Evolutionary conservation across 2,329 filamentous ascomycete genomes (phyloP), one percentile per base, ranked within the genome.

Genomic region (Cercospora zeina): DNA sequence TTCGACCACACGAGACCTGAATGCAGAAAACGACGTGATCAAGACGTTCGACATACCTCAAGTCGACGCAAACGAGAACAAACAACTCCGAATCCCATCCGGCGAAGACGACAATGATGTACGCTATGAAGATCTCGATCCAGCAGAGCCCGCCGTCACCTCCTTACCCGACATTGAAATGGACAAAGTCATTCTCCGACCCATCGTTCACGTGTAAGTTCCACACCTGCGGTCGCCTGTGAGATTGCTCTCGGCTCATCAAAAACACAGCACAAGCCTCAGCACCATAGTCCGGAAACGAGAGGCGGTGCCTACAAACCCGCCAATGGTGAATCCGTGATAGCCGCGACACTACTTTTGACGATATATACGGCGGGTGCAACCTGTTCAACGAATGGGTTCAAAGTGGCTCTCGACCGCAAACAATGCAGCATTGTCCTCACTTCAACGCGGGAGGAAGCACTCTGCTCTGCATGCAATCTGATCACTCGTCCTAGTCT

Each of bases 161-260:
- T 7, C 49, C 9, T 3, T 19, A 1, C 49, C 49, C 10, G 30
- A 10, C 14, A 10, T 34, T 31, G 49, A 53, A 27, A 14, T 16
- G 3, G 49, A 34, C n/a, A 13, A 21, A 13, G 4, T 1, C 31
- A 16, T 10, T 11, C n/a, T 13, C 16, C 49, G 49, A 7, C 49
- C 49, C 2, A 14, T 53, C 49, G 49, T 53, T 13, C 49, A 53
- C 2, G 49, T 53, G 49, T 53, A 34, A 53, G 49, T 53, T 3
- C n/a, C 4, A 11, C n/a, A 9, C 31, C 7, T 21, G 30, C 27
- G 16, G 16, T 34, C 27, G 2, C 16, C 14, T 33, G 9, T 14
- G 27, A 27, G 11, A 14, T n/a, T 34, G 49, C 49, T 19, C 49
- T 4, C 16, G 2, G 27, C 49, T 51, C 27, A 51, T 14, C 24